Percentiles rank a stretch among this genome's conserved stretches.
phyloP scores from a whole-genome alignment of 441 rosid genomes.

The Gossypium davidsonii region DNA sequence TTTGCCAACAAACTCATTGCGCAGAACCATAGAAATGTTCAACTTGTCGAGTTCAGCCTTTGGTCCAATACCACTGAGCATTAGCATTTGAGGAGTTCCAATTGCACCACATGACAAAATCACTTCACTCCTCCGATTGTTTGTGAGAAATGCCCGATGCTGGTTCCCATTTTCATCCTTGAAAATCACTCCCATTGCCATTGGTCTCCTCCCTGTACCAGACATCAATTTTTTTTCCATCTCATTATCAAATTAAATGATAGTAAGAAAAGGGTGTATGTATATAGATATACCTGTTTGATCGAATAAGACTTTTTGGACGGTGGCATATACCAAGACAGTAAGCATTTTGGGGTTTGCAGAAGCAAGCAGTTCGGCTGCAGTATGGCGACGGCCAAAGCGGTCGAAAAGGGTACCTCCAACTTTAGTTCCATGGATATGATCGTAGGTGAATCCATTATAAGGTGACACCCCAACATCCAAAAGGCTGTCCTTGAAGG shows the following conservation, averaged over 20 bases:
- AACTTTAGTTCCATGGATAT: slow-evolving; percentile 77
- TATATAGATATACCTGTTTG: slow-evolving; percentile 35
- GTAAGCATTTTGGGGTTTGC: slow-evolving; percentile 62
- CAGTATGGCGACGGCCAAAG: slow-evolving; percentile 82
- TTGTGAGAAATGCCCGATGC: slow-evolving; percentile 56
- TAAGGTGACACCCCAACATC: slow-evolving; percentile 77
- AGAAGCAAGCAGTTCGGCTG: slow-evolving; percentile 80
- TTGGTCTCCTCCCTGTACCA: slow-evolving; percentile 48
- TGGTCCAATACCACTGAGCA: slow-evolving; percentile 91
- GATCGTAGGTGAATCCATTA: slow-evolving; percentile 88
- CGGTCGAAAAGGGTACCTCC: slow-evolving; percentile 90
- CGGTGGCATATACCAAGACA: slow-evolving; percentile 76
- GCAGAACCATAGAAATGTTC: slow-evolving; percentile 53
- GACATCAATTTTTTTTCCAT: neutral
- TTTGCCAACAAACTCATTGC: slow-evolving; percentile 64
- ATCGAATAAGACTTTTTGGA: slow-evolving; percentile 70
- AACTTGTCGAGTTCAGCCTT: slow-evolving; percentile 51
- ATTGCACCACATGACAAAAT: slow-evolving; percentile 83
- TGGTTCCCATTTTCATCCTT: slow-evolving; percentile 72
- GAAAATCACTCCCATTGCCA: slow-evolving; percentile 75
- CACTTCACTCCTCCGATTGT: slow-evolving; percentile 59
- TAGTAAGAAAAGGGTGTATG: too few species aligned
- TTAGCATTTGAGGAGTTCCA: slow-evolving; percentile 80
- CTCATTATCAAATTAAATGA: neutral
- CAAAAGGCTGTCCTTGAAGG: slow-evolving; percentile 67